Evolutionary conservation across 2,329 filamentous ascomycete species (phyloP), one percentile per base, ranked within the genome.

Genomic region (Metarhizium brunneum): DNA sequence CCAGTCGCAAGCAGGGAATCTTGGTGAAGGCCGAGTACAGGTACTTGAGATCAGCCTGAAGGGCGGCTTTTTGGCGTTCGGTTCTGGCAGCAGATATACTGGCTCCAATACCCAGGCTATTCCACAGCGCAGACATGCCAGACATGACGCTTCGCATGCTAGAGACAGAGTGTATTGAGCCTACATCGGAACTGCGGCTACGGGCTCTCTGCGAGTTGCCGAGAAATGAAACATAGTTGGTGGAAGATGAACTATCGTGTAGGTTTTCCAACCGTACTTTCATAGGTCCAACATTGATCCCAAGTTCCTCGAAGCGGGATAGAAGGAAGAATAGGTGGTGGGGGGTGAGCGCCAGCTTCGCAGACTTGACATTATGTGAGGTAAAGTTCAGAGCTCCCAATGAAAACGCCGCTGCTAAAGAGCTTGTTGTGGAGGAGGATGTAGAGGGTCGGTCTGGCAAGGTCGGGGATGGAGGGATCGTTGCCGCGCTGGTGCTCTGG

Each of bases 21-120:
- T 97, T 99, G 66, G 94, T 99, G 68, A 97, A 99, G 56, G 94
- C 90, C 47, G 94, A 97, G 74, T 96, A 99, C 38, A 99, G 79
- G 69, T 99, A 97, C 70, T 92, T 96, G 63, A 96, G 76, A 69
- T 99, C 94, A 56, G 87, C 84, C 67, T 94, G 85, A 55, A 94
- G 73, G 48, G 90, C 87, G 56, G 86, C 87, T 71, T 95, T 95
- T 69, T 94, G 90, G 68, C 90, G 91, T 71, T 96, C 94, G 40
- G 85, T 89, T 68, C 92, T 89, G 61, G 90, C 87, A 52, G 84
- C 83, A 47, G 88, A 86, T 64, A 90, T 90, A 71, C 86, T 88
- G 48, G 88, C 86, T 58, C 85, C 85, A 32, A 96, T 82, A 29
- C 92, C 88, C 61, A 97, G 85, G 65, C 86, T 91, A 25, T 90